Evolutionary conservation across 179 eudicot species (phyloP).

Genomic region (Beta lomatogona): DNA sequence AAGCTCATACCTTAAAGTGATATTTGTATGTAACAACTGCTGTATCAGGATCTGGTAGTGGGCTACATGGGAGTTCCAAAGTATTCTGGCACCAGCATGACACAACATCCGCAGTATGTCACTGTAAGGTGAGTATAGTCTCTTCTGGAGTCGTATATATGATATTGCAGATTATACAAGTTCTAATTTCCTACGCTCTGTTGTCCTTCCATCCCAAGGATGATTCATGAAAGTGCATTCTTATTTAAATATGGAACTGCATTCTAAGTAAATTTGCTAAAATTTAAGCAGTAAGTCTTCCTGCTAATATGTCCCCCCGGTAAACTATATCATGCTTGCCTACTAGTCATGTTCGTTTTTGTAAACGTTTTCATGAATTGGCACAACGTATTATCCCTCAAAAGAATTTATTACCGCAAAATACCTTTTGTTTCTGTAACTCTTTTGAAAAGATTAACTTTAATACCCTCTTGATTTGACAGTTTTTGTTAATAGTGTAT

Average conservation of each 20-base stretch:
- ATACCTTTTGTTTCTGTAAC: background rate
- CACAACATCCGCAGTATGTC: conserved; percentile 93
- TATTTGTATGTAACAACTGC: conserved; percentile 1
- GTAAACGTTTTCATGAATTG: no score
- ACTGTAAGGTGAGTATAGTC: conserved; percentile 68
- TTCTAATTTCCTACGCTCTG: background rate
- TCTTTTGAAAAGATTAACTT: background rate
- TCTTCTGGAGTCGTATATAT: background rate
- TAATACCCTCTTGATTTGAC: no score
- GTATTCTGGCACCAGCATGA: conserved; percentile 89
- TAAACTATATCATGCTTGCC: background rate
- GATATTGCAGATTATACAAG: background rate
- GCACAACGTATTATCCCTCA: no score
- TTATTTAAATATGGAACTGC: no score
- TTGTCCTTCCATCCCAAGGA: background rate
- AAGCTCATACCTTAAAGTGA: background rate
- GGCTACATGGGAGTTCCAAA: conserved; percentile 99
- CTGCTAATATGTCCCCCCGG: no score
- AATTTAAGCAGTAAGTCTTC: background rate
- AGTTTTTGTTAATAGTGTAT: no score
- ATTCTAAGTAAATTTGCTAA: no score
- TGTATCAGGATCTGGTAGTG: conserved; percentile 83
- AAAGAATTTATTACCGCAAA: background rate
- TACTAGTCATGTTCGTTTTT: background rate
- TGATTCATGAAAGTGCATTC: no score